Percentiles rank a stretch among this genome's conserved stretches.
These are phyloP conservation scores for Tulasnella sp. DNA, from an alignment of 768 basidiomycete genomes.

Conservation along the genomic window DNA sequence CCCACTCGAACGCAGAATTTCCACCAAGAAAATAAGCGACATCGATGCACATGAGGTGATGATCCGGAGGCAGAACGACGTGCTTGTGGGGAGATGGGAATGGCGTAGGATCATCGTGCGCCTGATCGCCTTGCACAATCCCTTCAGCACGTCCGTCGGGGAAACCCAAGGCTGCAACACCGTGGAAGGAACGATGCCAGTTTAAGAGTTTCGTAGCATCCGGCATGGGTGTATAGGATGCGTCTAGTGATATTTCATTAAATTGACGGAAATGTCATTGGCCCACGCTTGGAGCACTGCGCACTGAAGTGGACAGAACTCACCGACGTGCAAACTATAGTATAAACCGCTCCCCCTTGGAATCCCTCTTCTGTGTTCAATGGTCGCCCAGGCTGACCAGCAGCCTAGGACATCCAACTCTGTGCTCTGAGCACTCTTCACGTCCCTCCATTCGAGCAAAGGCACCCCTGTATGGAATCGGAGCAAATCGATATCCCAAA, in stretches of 20 bases:
- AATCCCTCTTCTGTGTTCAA: neutral
- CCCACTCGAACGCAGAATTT: neutral
- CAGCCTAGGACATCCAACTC: neutral
- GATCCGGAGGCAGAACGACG: neutral
- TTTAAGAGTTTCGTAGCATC: neutral
- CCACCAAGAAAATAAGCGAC: neutral
- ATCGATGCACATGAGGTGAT: conserved; percentile 13
- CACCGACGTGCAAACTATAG: neutral
- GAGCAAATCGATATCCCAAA: conserved; percentile 10
- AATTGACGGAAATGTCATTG: too few relatives aligned
- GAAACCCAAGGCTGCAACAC: conserved; percentile 4
- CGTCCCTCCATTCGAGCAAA: conserved; percentile 13
- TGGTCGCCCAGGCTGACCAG: neutral
- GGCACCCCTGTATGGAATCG: neutral
- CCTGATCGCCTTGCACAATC: neutral
- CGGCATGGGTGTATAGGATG: conserved; percentile 4
- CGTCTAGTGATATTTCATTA: neutral
- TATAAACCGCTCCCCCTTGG: neutral
- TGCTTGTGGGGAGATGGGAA: neutral
- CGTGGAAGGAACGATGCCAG: neutral
- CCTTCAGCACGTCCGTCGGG: conserved; percentile 4
- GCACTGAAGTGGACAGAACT: too few relatives aligned
- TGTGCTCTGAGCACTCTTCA: neutral
- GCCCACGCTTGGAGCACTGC: too few relatives aligned
- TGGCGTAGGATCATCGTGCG: conserved; percentile 1